Evolutionary conservation across 805 yeast species (phyloP).

Genomic region (Yarrowia bubula): DNA sequence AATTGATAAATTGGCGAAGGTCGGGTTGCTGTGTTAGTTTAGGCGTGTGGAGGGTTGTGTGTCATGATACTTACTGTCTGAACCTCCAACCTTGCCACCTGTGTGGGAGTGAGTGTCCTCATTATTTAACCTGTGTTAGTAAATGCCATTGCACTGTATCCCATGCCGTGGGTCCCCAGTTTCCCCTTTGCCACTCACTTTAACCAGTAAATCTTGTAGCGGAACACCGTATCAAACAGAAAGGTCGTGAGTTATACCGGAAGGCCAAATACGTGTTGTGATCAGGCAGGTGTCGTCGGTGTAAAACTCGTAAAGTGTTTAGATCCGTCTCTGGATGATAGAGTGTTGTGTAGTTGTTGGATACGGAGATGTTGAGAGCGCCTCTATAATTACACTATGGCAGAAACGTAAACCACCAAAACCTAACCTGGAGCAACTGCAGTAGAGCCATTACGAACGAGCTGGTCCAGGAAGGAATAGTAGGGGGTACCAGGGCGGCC

Average conservation of each 20-base stretch:
- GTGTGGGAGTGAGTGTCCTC: slow-evolving; percentile 23
- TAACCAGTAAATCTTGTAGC: slow-evolving; percentile 1
- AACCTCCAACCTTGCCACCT: slow-evolving; percentile 22
- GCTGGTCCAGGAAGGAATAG: not conserved
- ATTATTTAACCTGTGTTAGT: slow-evolving; percentile 14
- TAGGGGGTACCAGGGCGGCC: not conserved
- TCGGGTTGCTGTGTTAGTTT: slow-evolving; percentile 29
- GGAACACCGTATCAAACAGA: not conserved
- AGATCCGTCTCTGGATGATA: slow-evolving; percentile 1
- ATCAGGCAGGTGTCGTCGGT: slow-evolving; percentile 17
- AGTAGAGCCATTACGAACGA: no score
- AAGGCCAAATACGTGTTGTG: not conserved
- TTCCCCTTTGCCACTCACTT: slow-evolving; percentile 11
- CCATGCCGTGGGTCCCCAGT: not conserved
- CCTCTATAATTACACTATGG: not conserved
- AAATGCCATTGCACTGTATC: not conserved
- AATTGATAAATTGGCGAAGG: slow-evolving; percentile 30
- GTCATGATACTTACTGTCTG: not conserved
- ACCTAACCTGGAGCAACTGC: slow-evolving; percentile 7
- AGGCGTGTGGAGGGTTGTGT: not conserved
- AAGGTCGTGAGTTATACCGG: slow-evolving; percentile 13
- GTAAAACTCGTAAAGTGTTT: not conserved
- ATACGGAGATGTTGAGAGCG: not conserved
- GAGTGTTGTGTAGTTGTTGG: not conserved
- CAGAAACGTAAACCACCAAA: slow-evolving; percentile 14